Base-by-base conservation (phyloP, 768 basidiomycete genomes). In the Russula earlei region DNA sequence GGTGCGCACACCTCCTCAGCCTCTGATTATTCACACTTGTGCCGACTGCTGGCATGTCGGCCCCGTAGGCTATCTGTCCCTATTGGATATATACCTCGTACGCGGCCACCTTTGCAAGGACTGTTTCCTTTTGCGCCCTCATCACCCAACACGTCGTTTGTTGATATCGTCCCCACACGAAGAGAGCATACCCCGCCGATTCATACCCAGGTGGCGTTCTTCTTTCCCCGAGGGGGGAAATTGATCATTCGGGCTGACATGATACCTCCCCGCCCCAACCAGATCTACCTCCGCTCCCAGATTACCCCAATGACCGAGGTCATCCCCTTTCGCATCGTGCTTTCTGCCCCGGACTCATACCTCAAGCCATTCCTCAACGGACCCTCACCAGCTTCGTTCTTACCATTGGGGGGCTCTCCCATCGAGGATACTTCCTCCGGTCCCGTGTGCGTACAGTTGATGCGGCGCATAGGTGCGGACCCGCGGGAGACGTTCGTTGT, bases 241-340 rank as follows among this genome's bases (percentile, higher is more conserved):
- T 29, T 14, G 33, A 37, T 10, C 14, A 8, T 29, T 27, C n/a
- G 3, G 29, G 14, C 41, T 44, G 29, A 47, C 31, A 17, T 19
- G 24, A 14, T 19, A 5, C 7, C 10, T 14, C 12, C 22, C 15
- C 15, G 10, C 36, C 14, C n/a, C 14, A 1, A 31, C 10, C 17
- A 61, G 56, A 42, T 61, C 29, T 61, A 54, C 37, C 60, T 61
- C 14, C 60, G 52, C 15, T 58, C 60, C 14, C 60, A 61, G 36
- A 61, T 61, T 6, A 50, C 38, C 17, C 44, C 60, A 1, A 34
- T 57, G 8, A 31, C 20, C 12, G 40, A 52, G n/a, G 20, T 31
- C 8, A 47, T 61, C n/a, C 22, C 33, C 19, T 61, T 61, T 33
- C 52, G 56, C 22, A 31, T 61, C 15, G 33, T 45, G 2, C 52